A percentile compares a stretch with the other conserved stretches of the same genome.
These are phyloP conservation scores for Eremochloa ophiuroides DNA, from an alignment of 176 grass and related monocot genomes.

Conservation along the genomic window DNA sequence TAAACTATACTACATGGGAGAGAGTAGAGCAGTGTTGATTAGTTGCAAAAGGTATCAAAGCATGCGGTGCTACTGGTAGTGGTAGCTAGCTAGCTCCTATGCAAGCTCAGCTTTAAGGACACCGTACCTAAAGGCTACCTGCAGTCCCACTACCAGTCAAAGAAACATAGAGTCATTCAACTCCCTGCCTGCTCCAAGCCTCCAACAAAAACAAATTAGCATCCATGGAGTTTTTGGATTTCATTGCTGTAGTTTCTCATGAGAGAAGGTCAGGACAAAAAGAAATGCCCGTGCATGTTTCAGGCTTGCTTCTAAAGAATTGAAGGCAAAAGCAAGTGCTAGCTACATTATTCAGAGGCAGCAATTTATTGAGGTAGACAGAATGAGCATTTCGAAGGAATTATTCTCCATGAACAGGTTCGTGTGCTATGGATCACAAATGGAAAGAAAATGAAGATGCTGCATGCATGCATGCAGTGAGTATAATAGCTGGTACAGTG, in stretches of 20 bases:
- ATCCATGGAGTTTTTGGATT: neutral
- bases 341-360: neutral
- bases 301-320: neutral
- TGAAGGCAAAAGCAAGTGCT: neutral
- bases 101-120: slow-evolving; percentile 40
- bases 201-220: neutral
- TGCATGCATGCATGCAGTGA: too few species aligned
- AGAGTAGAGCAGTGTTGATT: neutral
- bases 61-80: neutral
- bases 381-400: neutral
- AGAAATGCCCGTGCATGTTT: neutral
- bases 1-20: slow-evolving; percentile 32
- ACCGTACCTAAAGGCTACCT: neutral
- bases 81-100: slow-evolving; percentile 27
- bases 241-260: neutral
- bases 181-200: slow-evolving; percentile 12
- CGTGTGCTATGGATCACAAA: slow-evolving; percentile 34
- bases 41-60: slow-evolving; percentile 5
- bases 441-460: slow-evolving; percentile 18
- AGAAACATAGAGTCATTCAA: slow-evolving; percentile 20
- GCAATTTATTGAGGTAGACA: neutral
- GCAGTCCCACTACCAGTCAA: slow-evolving; percentile 12
- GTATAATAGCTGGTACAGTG: neutral
- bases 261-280: slow-evolving; percentile 2
- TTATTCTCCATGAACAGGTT: slow-evolving; percentile 7